These are phyloP conservation scores for Crithidia bombi DNA, from an alignment of 208 protist species.

Conservation along the genomic window DNA sequence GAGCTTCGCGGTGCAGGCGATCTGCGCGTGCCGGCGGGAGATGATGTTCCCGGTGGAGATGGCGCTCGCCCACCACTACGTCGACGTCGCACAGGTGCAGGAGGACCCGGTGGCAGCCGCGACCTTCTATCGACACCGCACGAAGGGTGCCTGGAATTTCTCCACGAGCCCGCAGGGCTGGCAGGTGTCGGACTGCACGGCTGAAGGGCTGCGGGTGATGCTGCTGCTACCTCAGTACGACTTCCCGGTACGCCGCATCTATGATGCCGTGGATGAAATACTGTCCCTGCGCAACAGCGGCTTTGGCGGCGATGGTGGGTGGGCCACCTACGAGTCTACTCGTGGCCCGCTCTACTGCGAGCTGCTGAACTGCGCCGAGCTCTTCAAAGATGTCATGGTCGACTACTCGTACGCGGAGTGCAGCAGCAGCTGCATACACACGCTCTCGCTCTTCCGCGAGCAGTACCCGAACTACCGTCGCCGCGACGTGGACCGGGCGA, in stretches of 20 bases:
- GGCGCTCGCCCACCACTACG: constrained; percentile 90
- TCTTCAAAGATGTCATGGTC: constrained; percentile 98
- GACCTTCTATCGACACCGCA: constrained; percentile 94
- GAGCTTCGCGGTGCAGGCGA: constrained; percentile 95
- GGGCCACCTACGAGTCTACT: constrained; percentile 95
- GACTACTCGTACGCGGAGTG: constrained; percentile 98
- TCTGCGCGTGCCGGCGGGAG: constrained; percentile 83
- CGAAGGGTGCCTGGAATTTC: constrained; percentile 98
- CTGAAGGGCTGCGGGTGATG: constrained; percentile 94
- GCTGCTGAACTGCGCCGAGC: constrained; percentile 95
- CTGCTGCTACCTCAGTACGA: constrained; percentile 60
- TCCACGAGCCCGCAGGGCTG: constrained; percentile 95
- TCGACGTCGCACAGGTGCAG: constrained; percentile 92
- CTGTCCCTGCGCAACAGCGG: constrained; percentile 93
- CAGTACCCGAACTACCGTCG: constrained; percentile 89
- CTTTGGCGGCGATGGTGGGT: constrained; percentile 88
- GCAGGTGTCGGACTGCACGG: constrained; percentile 98
- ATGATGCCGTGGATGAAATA: constrained; percentile 94
- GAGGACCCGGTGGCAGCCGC: constrained; percentile 86
- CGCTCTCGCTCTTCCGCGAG: constrained; percentile 91
- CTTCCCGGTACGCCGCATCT: constrained; percentile 69
- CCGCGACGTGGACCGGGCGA: constrained; percentile 88
- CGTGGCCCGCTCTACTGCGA: constrained; percentile 92
- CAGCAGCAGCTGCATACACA: constrained; percentile 94
- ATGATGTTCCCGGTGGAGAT: constrained; percentile 70